These are phyloP conservation scores for Lizonia empirigonia DNA, from an alignment of 2,329 filamentous ascomycete genomes.

Conservation along the genomic window DNA sequence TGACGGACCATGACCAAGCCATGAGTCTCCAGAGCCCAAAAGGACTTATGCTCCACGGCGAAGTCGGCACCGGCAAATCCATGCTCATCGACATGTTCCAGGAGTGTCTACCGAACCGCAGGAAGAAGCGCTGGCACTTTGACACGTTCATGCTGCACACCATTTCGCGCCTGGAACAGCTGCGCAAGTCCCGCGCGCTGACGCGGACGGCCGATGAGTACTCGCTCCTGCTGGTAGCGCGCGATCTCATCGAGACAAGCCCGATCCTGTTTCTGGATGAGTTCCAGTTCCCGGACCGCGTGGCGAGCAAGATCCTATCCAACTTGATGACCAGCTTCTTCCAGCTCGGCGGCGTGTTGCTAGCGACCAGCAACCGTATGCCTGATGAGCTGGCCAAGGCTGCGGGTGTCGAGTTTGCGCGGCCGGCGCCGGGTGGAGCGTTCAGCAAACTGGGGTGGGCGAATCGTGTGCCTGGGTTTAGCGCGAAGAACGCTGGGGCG, in stretches of 20 bases:
- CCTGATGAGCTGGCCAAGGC: constrained; percentile 80
- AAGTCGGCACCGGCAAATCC: constrained; percentile 82
- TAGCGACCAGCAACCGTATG: constrained; percentile 83
- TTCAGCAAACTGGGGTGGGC: constrained; percentile 45
- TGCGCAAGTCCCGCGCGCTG: constrained; percentile 54
- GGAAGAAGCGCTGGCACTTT: constrained; percentile 80
- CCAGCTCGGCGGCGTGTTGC: constrained; percentile 77
- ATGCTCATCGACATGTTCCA: constrained; percentile 87
- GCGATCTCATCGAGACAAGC: constrained; percentile 74
- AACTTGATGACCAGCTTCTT: constrained; percentile 81
- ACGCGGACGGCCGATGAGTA: constrained; percentile 56
- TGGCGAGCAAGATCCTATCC: constrained; percentile 77
- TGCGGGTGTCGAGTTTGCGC: constrained; percentile 69
- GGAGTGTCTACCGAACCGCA: constrained; percentile 73
- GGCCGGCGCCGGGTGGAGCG: constrained; percentile 51
- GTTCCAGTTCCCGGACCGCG: constrained; percentile 81
- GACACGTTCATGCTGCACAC: constrained; percentile 85
- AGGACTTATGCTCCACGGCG: constrained; percentile 77
- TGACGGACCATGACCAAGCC: constrained; percentile 73
- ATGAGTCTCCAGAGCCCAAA: constrained; percentile 73
- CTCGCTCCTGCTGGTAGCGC: constrained; percentile 74
- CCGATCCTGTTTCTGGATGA: constrained; percentile 83
- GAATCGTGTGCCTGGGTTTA: constrained; percentile 57
- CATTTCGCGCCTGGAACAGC: constrained; percentile 71
- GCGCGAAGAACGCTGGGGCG: constrained; percentile 44